Conservation (phyloP, 805 yeast genomes). For the Wickerhamomyces pijperi region DNA sequence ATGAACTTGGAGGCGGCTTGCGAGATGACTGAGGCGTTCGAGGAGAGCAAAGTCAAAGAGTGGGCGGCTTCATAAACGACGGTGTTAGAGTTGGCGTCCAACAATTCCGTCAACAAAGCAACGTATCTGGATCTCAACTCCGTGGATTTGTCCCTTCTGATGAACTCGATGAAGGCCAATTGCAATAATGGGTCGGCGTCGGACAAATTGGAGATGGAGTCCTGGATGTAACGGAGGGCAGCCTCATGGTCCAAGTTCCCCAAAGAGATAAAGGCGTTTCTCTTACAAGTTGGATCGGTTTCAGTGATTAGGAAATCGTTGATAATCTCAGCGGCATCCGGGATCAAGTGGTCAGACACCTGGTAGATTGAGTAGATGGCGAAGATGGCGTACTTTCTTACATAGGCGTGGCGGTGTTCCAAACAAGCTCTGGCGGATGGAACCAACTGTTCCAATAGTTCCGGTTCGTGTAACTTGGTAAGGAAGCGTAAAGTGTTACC, state of each 20-base stretch:
- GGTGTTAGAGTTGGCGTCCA: slow-evolving; percentile 55
- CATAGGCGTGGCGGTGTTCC: slow-evolving; percentile 96
- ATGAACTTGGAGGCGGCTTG: slow-evolving; percentile 80
- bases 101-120: slow-evolving; percentile 56
- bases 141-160: slow-evolving; percentile 65
- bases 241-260: slow-evolving; percentile 75
- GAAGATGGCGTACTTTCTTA: slow-evolving; percentile 91
- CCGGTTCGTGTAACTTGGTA: slow-evolving; percentile 85
- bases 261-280: slow-evolving; percentile 89
- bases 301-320: slow-evolving; percentile 66
- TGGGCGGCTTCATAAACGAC: slow-evolving; percentile 90
- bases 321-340: slow-evolving; percentile 89
- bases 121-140: slow-evolving; percentile 63
- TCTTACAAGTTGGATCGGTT: slow-evolving; percentile 85
- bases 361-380: slow-evolving; percentile 76
- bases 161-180: slow-evolving; percentile 82
- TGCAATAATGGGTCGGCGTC: slow-evolving; percentile 76
- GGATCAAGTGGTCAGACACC: slow-evolving; percentile 78
- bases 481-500: slow-evolving; percentile 92
- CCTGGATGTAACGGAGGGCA: slow-evolving; percentile 74
- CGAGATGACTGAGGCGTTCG: slow-evolving; percentile 53
- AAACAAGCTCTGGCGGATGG: slow-evolving; percentile 86
- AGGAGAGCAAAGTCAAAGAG: slow-evolving; percentile 53
- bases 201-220: slow-evolving; percentile 47
- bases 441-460: slow-evolving; percentile 87